phyloP scores from a whole-genome alignment of 345 rosid species.

The Geranium rotundifolium region DNA sequence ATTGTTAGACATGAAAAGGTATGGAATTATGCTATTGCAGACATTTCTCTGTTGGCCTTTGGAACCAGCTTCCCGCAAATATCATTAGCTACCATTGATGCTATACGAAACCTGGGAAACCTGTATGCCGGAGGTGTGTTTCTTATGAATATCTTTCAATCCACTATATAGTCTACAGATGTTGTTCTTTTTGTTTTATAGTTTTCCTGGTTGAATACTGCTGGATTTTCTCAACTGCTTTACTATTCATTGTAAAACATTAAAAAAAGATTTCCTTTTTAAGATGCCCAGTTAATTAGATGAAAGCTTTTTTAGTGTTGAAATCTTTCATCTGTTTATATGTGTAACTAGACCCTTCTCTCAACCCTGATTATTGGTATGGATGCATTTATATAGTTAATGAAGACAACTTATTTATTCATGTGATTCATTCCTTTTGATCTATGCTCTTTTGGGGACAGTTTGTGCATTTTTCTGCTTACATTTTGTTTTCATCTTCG shows the following conservation, averaged over 20 bases:
- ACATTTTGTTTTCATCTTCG: neutral
- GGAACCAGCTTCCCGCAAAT: slow-evolving; percentile 98
- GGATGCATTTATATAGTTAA: too few species aligned
- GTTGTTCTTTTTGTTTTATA: neutral
- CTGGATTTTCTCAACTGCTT: neutral
- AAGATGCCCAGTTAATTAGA: neutral
- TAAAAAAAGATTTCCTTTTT: neutral
- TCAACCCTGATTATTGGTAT: too few species aligned
- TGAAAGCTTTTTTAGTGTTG: neutral
- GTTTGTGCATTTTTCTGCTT: neutral
- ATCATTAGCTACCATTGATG: slow-evolving; percentile 85
- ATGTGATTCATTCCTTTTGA: too few species aligned
- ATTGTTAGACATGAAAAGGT: slow-evolving; percentile 53
- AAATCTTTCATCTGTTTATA: neutral
- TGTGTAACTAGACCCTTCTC: neutral
- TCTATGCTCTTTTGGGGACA: too few species aligned
- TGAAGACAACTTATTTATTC: too few species aligned
- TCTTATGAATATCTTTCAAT: slow-evolving; percentile 2
- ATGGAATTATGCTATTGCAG: slow-evolving; percentile 89
- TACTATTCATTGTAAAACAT: neutral
- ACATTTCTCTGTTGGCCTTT: slow-evolving; percentile 73
- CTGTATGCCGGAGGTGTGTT: slow-evolving; percentile 75
- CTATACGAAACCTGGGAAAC: slow-evolving; percentile 56
- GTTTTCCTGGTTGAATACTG: neutral
- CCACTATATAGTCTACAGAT: neutral